Evolutionary conservation across 805 yeast species (phyloP).

Genomic region (Vanderwaltozyma verrucispora): DNA sequence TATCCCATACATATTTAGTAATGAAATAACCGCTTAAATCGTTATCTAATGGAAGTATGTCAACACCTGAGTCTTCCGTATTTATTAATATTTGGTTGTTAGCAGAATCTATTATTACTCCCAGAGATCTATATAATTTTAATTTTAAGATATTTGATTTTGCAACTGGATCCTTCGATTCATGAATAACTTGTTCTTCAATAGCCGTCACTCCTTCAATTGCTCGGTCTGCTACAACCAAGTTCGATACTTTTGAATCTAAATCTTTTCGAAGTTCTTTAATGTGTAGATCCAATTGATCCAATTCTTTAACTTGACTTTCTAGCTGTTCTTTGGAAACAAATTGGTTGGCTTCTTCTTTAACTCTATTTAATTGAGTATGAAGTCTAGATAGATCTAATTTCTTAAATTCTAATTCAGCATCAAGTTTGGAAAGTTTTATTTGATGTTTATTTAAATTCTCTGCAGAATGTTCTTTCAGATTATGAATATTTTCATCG

Average conservation of each 20-base stretch:
- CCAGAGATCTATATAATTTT: constrained; percentile 50
- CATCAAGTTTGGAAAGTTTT: constrained; percentile 5
- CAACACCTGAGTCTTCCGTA: constrained; percentile 36
- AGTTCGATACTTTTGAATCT: constrained; percentile 11
- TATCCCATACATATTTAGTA: constrained; percentile 71
- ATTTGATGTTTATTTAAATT: constrained; percentile 4
- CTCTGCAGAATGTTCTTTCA: constrained; percentile 4
- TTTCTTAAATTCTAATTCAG: constrained; percentile 5
- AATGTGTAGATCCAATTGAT: constrained; percentile 14
- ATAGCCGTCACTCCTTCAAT: background rate
- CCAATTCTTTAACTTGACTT: constrained; percentile 18
- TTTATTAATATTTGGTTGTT: constrained; percentile 38
- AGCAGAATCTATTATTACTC: constrained; percentile 39
- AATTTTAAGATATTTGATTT: constrained; percentile 36
- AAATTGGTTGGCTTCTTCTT: constrained; percentile 10
- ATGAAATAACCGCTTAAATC: constrained; percentile 57
- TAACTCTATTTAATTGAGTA: constrained; percentile 6
- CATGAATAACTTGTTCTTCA: background rate
- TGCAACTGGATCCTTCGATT: constrained; percentile 11
- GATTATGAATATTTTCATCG: constrained; percentile 8
- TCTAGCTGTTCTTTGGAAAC: constrained; percentile 9
- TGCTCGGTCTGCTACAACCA: constrained; percentile 6
- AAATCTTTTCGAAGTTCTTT: constrained; percentile 12
- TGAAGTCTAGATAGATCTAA: constrained; percentile 5
- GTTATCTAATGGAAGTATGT: constrained; percentile 40